phyloP scores from a whole-genome alignment of 305 asterid species.

The Andrographis paniculata region DNA sequence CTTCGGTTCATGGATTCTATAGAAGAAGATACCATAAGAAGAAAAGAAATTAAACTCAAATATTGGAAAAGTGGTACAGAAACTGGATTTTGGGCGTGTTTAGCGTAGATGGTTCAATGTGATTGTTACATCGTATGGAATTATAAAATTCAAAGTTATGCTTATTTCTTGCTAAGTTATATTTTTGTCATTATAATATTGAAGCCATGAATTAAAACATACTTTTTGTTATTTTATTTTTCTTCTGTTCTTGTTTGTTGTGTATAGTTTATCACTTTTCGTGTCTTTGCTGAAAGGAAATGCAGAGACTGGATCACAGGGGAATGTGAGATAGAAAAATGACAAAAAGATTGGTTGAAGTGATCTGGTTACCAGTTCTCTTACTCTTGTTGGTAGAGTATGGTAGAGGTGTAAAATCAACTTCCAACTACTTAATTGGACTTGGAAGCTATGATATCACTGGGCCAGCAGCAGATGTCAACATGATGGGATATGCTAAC shows the following conservation, averaged over 20 bases:
- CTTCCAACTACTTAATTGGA: slow-evolving; percentile 71
- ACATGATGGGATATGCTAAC: slow-evolving; percentile 99
- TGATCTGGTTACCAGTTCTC: slow-evolving; percentile 40
- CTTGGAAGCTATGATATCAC: slow-evolving; percentile 96
- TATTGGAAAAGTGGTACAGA: no score
- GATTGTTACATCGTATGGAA: no score
- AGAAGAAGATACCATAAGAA: no score
- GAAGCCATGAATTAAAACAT: no score
- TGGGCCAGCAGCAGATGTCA: slow-evolving; percentile 98
- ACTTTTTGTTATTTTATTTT: not conserved
- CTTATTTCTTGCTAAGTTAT: no score
- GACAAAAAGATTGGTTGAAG: slow-evolving; percentile 25
- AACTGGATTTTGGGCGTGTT: no score
- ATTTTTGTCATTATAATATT: no score
- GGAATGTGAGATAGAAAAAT: not conserved
- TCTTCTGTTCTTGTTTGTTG: not conserved
- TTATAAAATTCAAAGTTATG: no score
- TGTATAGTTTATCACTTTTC: not conserved
- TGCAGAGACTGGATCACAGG: not conserved
- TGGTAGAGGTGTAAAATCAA: slow-evolving; percentile 34
- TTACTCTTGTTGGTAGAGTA: slow-evolving; percentile 35
- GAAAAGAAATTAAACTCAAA: no score
- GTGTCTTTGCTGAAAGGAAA: not conserved
- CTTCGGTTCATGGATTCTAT: no score
- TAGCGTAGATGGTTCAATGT: no score